A percentile compares a stretch with the other conserved stretches of the same genome.
Evolutionary conservation across 495 filamentous ascomycete species (phyloP).

Genomic region (Darksidea phi): DNA sequence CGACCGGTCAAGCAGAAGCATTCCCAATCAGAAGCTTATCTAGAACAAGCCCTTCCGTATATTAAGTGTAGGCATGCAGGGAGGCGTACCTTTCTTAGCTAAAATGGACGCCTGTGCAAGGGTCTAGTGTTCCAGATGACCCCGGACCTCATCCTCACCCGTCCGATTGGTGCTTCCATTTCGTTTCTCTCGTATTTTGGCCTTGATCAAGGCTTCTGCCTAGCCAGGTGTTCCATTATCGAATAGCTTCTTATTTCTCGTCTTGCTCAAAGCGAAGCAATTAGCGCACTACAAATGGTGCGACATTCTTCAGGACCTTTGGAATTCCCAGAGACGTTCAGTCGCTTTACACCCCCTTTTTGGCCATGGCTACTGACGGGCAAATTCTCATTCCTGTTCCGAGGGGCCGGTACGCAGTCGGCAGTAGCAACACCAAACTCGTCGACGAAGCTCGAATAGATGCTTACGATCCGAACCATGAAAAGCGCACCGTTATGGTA

Average conservation of each 20-base stretch:
- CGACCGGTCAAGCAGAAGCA: background rate
- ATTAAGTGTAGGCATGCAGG: background rate
- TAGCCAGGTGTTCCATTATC: background rate
- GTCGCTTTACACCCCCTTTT: background rate
- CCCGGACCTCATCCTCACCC: background rate
- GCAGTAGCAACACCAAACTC: constrained; percentile 12
- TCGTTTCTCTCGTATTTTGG: background rate
- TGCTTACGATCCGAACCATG: constrained; percentile 25
- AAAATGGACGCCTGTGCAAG: background rate
- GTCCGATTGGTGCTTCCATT: background rate
- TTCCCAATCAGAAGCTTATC: background rate
- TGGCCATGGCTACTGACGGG: background rate
- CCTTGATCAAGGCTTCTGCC: background rate
- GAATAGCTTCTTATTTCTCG: background rate
- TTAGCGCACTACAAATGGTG: background rate
- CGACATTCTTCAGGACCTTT: background rate
- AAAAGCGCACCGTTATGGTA: constrained; percentile 24
- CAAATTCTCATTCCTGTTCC: constrained; percentile 20
- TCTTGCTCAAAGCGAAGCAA: background rate
- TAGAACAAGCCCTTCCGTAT: background rate
- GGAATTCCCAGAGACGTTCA: background rate
- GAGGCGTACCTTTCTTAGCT: background rate
- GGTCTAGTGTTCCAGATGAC: background rate
- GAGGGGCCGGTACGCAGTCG: constrained; percentile 13
- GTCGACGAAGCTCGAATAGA: constrained; percentile 24